Evolutionary conservation across 441 rosid species (phyloP), one percentile per base, ranked within the genome.

Genomic region (Manihot esculenta): DNA sequence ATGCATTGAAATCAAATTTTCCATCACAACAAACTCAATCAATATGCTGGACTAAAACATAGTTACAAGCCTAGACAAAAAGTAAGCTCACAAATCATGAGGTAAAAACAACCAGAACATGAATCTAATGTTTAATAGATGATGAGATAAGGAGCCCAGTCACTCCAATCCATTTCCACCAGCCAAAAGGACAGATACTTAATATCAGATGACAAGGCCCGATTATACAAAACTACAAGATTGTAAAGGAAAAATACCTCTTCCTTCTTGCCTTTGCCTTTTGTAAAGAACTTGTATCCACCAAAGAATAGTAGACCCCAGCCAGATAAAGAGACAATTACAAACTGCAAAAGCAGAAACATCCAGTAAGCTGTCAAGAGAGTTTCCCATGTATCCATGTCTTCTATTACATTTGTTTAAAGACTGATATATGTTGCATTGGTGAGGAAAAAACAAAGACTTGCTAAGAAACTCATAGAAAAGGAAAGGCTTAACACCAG

Each of bases 271-370:
- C 79, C 83, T 66, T 85, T 83, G 73, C 91, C 97, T 68, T 85
- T 27, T 2, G 90, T 74, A 59, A 81, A 82, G 68, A 83, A 73
- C 79, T 89, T 92, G 92, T 90, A 94, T 44, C 88, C 87, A 58
- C 92, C 77, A 81, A 51, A 89, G 86, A 94, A 10, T 21, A 84
- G 78, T 60, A 85, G 69, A 64, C 91, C 97, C 97, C 97, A 92
- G 27, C 94, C 97, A 49, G 92, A 66, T 27, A 94, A 81, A 55
- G 99, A 94, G 72, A 88, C 90, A 15, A 94, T 84, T 61, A 92
- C 97, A 77, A 92, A 94, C 96, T 91, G 91, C 83, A 81, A 71
- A 74, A 72, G 18, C 61, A 53, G 23, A 67, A n/a, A 47, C 17
- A 74, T 51, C 26, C 62, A 72, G 44, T 56, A 38, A 65, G 56